Evolutionary conservation across 345 rosid genomes (phyloP).

Genomic region (Pistacia vera): DNA sequence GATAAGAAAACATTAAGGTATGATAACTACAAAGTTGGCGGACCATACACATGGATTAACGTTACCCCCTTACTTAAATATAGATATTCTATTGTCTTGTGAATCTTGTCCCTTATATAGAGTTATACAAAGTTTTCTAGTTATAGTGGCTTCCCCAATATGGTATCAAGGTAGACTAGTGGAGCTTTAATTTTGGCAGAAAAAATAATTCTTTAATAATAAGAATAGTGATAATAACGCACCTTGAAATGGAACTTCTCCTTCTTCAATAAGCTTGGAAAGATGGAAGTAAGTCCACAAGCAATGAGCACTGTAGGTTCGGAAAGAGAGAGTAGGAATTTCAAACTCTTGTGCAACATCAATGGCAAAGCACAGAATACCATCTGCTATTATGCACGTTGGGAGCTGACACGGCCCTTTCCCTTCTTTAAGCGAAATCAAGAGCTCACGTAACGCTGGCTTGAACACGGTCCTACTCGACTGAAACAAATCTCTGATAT

Average conservation of each 20-base stretch:
- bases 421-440: slow-evolving; percentile 5
- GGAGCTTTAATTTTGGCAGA: no score
- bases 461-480: slow-evolving; percentile 1
- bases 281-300: slow-evolving; percentile 35
- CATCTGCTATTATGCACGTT: slow-evolving; percentile 43
- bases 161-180: no score
- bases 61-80: no score
- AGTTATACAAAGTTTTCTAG: no score
- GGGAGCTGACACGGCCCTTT: neutral
- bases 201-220: no score
- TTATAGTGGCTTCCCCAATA: no score
- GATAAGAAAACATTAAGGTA: no score
- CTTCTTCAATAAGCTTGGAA: slow-evolving; percentile 35
- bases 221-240: no score
- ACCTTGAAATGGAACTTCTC: slow-evolving; percentile 49
- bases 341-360: slow-evolving; percentile 42
- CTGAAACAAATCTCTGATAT: slow-evolving; percentile 18
- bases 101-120: no score
- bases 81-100: no score
- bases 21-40: no score
- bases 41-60: no score
- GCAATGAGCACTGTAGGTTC: slow-evolving; percentile 32
- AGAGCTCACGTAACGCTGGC: slow-evolving; percentile 18
- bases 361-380: slow-evolving; percentile 27
- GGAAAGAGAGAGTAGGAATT: slow-evolving; percentile 31